Percentiles rank a stretch among this genome's conserved stretches.
These are phyloP conservation scores for Amphicarpaea edgeworthii DNA, from an alignment of 306 rosid genomes.

Conservation along the genomic window DNA sequence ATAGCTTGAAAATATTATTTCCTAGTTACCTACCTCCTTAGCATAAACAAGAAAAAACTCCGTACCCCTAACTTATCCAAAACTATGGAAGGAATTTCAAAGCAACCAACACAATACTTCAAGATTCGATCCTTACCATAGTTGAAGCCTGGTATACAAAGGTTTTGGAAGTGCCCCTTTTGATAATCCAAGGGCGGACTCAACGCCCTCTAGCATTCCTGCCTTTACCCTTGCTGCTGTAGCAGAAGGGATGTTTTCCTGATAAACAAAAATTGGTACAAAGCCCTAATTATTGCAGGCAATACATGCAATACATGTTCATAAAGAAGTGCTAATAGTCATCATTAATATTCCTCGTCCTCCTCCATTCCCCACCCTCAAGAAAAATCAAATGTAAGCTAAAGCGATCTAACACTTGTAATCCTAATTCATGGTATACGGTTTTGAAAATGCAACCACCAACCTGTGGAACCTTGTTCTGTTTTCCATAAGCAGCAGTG, in stretches of 20 bases:
- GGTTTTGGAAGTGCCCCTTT: constrained; percentile 80
- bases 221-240: constrained; percentile 67
- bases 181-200: constrained; percentile 78
- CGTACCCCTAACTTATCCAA: constrained; percentile 12
- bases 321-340: constrained; percentile 19
- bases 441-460: constrained; percentile 36
- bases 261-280: constrained; percentile 20
- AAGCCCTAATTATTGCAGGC: neutral
- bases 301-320: constrained; percentile 20
- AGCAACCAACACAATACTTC: constrained; percentile 26
- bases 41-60: constrained; percentile 25
- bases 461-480: constrained; percentile 96
- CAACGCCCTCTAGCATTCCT: constrained; percentile 86
- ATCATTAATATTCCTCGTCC: constrained; percentile 6
- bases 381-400: neutral
- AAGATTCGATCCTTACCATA: constrained; percentile 64
- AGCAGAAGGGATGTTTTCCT: constrained; percentile 88
- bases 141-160: constrained; percentile 69
- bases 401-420: constrained; percentile 29
- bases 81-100: constrained; percentile 19
- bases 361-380: neutral
- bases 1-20: neutral
- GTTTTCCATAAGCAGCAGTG: constrained; percentile 82
- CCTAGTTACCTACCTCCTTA: constrained; percentile 2
- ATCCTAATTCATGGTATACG: neutral